Conservation (phyloP, 208 protist species). For the Leishmania amazonensis region DNA sequence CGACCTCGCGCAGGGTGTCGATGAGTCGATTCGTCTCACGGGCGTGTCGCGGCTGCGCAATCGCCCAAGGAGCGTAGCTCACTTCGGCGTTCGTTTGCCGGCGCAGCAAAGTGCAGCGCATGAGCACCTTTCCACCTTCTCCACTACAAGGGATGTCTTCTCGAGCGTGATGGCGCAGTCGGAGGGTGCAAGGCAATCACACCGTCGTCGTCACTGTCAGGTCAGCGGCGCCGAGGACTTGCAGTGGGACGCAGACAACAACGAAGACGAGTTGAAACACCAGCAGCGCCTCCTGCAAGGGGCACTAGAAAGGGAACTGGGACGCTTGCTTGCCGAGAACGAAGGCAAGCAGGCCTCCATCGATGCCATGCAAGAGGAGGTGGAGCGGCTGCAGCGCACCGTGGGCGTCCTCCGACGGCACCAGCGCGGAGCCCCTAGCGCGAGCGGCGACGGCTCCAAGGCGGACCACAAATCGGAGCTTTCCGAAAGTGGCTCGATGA, state of each 20-base stretch:
- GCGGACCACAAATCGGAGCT: slow-evolving; percentile 13
- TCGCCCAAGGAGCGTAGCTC: slow-evolving; percentile 20
- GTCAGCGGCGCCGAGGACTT: neutral
- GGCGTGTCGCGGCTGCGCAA: slow-evolving; percentile 29
- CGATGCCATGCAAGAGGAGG: slow-evolving; percentile 42
- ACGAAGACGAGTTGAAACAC: slow-evolving; percentile 38
- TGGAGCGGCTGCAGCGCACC: slow-evolving; percentile 49
- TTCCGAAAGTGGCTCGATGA: slow-evolving; percentile 42
- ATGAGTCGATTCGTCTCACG: neutral
- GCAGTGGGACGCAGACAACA: slow-evolving; percentile 13
- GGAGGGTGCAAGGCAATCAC: neutral
- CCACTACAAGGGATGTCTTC: slow-evolving; percentile 40
- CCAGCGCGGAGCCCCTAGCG: neutral
- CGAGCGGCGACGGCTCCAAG: neutral
- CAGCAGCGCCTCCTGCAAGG: slow-evolving; percentile 36
- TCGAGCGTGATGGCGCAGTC: slow-evolving; percentile 35
- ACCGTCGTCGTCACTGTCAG: neutral
- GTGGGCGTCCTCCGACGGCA: slow-evolving; percentile 38
- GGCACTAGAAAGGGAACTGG: slow-evolving; percentile 59
- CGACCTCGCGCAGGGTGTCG: neutral
- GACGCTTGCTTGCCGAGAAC: slow-evolving; percentile 56
- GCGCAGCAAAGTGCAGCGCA: slow-evolving; percentile 6
- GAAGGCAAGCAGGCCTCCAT: slow-evolving; percentile 41
- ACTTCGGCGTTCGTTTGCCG: slow-evolving; percentile 34
- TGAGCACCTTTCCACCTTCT: slow-evolving; percentile 28